Percentiles rank a stretch among this genome's conserved stretches.
phyloP scores from a whole-genome alignment of 2,329 filamentous ascomycete species.

The Metarhizium humberi region DNA sequence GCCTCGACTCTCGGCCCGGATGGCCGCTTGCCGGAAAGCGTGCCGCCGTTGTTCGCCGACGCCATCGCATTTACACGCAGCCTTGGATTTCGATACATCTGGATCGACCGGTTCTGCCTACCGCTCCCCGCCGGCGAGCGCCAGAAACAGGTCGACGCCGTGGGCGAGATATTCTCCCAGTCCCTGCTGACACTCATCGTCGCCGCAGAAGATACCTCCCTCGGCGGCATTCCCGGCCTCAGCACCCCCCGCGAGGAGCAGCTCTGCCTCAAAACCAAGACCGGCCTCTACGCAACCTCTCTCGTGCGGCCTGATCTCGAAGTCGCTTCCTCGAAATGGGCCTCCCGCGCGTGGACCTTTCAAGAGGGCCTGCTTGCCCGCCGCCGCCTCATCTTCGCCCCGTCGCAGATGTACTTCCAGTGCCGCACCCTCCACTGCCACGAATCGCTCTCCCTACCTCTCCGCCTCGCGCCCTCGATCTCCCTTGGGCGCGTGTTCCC shows the following conservation, averaged over 20 bases:
- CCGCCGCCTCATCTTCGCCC: constrained; percentile 26
- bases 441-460: constrained; percentile 24
- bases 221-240: constrained; percentile 25
- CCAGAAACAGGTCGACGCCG: constrained; percentile 18
- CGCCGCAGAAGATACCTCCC: constrained; percentile 20
- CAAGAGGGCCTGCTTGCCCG: constrained; percentile 27
- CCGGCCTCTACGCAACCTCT: constrained; percentile 25
- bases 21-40: constrained; percentile 13
- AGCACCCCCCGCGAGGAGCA: constrained; percentile 24
- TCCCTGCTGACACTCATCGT: constrained; percentile 25
- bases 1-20: neutral
- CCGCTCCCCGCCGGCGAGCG: constrained; percentile 17
- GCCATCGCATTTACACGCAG: constrained; percentile 21
- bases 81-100: constrained; percentile 27
- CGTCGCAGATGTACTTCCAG: constrained; percentile 29
- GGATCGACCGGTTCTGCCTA: constrained; percentile 28
- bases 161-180: constrained; percentile 24
- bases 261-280: constrained; percentile 22
- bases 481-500: constrained; percentile 24
- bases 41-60: constrained; percentile 23
- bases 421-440: constrained; percentile 27
- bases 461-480: constrained; percentile 20
- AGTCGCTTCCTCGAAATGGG: constrained; percentile 25
- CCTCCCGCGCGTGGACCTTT: constrained; percentile 25
- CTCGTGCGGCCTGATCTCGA: constrained; percentile 25